Percentiles rank a stretch among this genome's conserved stretches.
phyloP scores from a whole-genome alignment of 2,329 filamentous ascomycete genomes.

The Fusarium compactum region DNA sequence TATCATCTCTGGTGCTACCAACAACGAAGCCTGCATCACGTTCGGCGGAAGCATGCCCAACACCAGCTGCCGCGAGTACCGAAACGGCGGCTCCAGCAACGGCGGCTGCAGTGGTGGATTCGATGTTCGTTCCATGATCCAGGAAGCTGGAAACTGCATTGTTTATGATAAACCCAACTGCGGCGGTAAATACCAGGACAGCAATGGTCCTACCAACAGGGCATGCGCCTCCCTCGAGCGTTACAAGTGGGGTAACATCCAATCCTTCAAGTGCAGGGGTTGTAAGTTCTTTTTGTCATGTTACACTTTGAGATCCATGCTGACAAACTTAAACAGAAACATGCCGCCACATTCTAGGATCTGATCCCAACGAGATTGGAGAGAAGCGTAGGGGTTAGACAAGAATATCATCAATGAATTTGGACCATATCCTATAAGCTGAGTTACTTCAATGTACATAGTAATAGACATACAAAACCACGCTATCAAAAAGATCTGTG shows the following conservation, averaged over 20 bases:
- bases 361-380: neutral
- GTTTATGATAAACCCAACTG: neutral
- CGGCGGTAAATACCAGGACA: neutral
- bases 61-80: neutral
- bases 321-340: neutral
- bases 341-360: neutral
- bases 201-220: neutral
- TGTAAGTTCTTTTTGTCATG: neutral
- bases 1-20: neutral
- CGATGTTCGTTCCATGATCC: neutral
- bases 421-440: neutral
- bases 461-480: neutral
- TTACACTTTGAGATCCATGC: accelerated
- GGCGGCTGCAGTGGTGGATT: neutral
- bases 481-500: neutral
- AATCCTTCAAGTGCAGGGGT: neutral
- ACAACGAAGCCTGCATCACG: neutral
- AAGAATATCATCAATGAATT: neutral
- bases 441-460: neutral
- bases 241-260: neutral
- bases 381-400: no score
- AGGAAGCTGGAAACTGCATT: neutral
- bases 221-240: neutral
- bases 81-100: neutral
- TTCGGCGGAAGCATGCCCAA: neutral